A percentile compares a stretch with the other conserved stretches of the same genome.
phyloP scores from a whole-genome alignment of 495 filamentous ascomycete genomes.

The Lasiosphaeriaceae sp. region DNA sequence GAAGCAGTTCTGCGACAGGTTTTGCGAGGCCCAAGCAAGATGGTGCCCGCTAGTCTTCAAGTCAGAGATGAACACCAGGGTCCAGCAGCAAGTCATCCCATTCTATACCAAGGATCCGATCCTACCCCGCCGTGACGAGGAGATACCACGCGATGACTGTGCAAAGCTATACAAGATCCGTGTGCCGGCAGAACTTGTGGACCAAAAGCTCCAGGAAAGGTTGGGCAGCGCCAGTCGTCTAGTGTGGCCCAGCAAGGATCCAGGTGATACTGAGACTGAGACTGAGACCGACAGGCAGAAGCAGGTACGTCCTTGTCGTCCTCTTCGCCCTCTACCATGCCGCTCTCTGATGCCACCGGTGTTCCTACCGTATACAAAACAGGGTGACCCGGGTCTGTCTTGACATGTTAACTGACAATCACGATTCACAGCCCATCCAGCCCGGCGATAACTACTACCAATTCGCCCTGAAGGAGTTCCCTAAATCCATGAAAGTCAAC shows the following conservation, averaged over 20 bases:
- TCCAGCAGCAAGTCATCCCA: background rate
- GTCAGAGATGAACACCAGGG: background rate
- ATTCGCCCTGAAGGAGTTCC: slow-evolving; percentile 8
- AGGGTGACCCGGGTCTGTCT: too few relatives aligned
- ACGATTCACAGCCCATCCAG: background rate
- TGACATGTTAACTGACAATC: too few relatives aligned
- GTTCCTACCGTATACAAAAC: too few relatives aligned
- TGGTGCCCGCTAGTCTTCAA: slow-evolving; percentile 5
- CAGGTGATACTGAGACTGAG: too few relatives aligned
- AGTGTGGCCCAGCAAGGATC: background rate
- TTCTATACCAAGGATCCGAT: background rate
- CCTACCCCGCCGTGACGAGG: background rate
- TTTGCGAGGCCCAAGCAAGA: background rate
- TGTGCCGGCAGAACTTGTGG: slow-evolving; percentile 1
- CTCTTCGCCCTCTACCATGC: too few relatives aligned
- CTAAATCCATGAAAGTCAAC: slow-evolving; percentile 3
- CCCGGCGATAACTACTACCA: background rate
- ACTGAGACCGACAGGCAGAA: too few relatives aligned
- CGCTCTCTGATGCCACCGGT: too few relatives aligned
- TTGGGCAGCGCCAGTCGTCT: background rate
- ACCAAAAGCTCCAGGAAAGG: too few relatives aligned
- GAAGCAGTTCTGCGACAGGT: background rate
- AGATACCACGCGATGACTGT: background rate
- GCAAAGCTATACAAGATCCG: slow-evolving; percentile 4
- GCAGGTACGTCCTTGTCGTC: too few relatives aligned